A percentile compares a stretch with the other conserved stretches of the same genome.
Evolutionary conservation across 768 basidiomycete species (phyloP).

Genomic region (Tylopilus vinaceipallidus): DNA sequence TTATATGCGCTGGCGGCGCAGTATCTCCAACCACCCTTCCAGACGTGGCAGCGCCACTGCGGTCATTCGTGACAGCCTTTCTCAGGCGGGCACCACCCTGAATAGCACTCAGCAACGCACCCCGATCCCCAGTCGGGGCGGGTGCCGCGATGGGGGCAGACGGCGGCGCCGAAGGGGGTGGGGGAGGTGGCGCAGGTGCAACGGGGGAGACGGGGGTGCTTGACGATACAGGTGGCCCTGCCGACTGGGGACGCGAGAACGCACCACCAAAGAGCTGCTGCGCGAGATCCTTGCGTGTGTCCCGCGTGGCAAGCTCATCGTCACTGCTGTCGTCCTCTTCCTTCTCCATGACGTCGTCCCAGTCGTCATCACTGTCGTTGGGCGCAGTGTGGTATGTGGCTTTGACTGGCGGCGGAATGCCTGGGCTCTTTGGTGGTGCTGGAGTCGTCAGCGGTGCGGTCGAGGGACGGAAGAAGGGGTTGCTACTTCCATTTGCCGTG

Average conservation of each 20-base stretch:
- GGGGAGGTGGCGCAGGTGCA: constrained; percentile 37
- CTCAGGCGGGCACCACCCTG: constrained; percentile 69
- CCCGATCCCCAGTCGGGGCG: constrained; percentile 50
- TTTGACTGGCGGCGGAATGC: constrained; percentile 48
- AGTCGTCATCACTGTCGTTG: constrained; percentile 66
- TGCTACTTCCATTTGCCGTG: constrained; percentile 49
- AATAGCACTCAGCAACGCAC: constrained; percentile 76
- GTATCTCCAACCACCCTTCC: constrained; percentile 79
- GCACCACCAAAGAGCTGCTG: constrained; percentile 74
- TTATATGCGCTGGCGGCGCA: constrained; percentile 70
- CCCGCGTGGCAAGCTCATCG: constrained; percentile 71
- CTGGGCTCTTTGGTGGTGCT: constrained; percentile 36
- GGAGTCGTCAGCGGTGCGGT: constrained; percentile 37
- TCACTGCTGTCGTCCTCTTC: constrained; percentile 72
- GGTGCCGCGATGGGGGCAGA: constrained; percentile 33
- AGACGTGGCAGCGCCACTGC: constrained; percentile 63
- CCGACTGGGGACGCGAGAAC: constrained; percentile 58
- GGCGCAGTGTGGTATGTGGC: constrained; percentile 63
- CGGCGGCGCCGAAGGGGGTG: constrained; percentile 36
- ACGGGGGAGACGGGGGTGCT: constrained; percentile 30
- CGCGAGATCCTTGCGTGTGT: constrained; percentile 69
- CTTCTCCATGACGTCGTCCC: constrained; percentile 81
- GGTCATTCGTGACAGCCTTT: constrained; percentile 81
- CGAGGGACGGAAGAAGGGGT: constrained; percentile 71
- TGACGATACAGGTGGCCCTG: constrained; percentile 34